Evolutionary conservation across 257 asterid genomes (phyloP).

Genomic region (Solanum appendiculatum): DNA sequence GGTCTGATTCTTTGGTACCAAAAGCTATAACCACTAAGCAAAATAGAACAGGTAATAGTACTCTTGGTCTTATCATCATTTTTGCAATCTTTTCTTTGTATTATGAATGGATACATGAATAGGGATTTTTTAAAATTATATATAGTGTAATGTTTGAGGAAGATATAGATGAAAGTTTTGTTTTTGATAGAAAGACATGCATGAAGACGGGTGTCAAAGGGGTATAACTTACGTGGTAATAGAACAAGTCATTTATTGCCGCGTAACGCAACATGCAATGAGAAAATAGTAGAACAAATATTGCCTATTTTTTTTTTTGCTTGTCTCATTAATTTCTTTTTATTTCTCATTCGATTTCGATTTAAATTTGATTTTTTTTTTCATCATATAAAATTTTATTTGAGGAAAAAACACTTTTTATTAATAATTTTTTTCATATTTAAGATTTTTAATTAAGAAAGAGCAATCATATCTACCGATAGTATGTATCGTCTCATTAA

Average conservation of each 20-base stretch:
- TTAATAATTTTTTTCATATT: too few species aligned
- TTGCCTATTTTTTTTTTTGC: not conserved
- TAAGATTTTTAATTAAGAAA: too few species aligned
- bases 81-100: not conserved
- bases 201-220: slow-evolving; percentile 25
- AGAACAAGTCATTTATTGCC: not conserved
- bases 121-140: not conserved
- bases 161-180: slow-evolving; percentile 1
- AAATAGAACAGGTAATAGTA: not conserved
- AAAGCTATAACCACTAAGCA: slow-evolving; percentile 10
- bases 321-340: too few species aligned
- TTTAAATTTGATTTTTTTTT: too few species aligned
- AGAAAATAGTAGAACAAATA: too few species aligned
- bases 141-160: not conserved
- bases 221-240: slow-evolving; percentile 14
- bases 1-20: slow-evolving; percentile 11
- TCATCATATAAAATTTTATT: too few species aligned
- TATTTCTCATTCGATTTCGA: too few species aligned
- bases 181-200: slow-evolving; percentile 15
- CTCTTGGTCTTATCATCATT: not conserved
- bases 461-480: too few species aligned
- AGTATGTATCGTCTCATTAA: too few species aligned
- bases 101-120: not conserved
- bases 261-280: not conserved
- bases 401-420: too few species aligned